phyloP scores from a whole-genome alignment of 2,329 filamentous ascomycete genomes.

The Cladosporium halotolerans region DNA sequence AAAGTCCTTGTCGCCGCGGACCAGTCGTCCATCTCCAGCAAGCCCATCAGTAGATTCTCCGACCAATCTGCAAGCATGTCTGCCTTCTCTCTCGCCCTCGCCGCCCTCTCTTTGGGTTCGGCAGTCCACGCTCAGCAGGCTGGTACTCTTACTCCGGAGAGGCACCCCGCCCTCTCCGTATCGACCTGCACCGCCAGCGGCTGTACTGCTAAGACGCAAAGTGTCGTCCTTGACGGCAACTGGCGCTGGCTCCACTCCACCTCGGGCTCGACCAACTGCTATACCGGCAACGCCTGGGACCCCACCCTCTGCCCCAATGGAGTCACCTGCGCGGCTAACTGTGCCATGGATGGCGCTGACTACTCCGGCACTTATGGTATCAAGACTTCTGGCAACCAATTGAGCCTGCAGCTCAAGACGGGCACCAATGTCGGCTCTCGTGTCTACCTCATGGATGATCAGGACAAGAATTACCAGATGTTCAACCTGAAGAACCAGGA shows the following conservation, averaged over 20 bases:
- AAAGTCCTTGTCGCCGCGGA: background rate
- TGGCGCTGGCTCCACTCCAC: constrained; percentile 46
- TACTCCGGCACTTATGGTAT: constrained; percentile 52
- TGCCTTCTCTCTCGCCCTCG: constrained; percentile 32
- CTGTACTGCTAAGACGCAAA: constrained; percentile 32
- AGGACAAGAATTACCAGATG: constrained; percentile 56
- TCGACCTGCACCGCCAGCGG: constrained; percentile 32
- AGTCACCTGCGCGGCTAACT: constrained; percentile 47
- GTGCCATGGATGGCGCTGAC: constrained; percentile 52
- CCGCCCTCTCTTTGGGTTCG: constrained; percentile 35
- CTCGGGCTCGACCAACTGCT: constrained; percentile 44
- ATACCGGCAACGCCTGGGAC: constrained; percentile 41
- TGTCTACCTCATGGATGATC: constrained; percentile 56
- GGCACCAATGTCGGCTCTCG: constrained; percentile 39
- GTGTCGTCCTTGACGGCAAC: constrained; percentile 41
- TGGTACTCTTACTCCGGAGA: constrained; percentile 36
- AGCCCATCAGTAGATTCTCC: background rate
- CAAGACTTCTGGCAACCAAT: constrained; percentile 41
- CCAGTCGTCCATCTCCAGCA: background rate
- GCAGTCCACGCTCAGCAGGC: constrained; percentile 37
- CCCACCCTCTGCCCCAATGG: constrained; percentile 35
- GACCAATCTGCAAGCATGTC: constrained; percentile 28
- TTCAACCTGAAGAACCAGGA: constrained; percentile 62
- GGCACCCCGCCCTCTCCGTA: constrained; percentile 33
- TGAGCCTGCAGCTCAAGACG: constrained; percentile 43